These are phyloP conservation scores for Populus davidiana DNA, from an alignment of 345 rosid genomes.

Conservation along the genomic window DNA sequence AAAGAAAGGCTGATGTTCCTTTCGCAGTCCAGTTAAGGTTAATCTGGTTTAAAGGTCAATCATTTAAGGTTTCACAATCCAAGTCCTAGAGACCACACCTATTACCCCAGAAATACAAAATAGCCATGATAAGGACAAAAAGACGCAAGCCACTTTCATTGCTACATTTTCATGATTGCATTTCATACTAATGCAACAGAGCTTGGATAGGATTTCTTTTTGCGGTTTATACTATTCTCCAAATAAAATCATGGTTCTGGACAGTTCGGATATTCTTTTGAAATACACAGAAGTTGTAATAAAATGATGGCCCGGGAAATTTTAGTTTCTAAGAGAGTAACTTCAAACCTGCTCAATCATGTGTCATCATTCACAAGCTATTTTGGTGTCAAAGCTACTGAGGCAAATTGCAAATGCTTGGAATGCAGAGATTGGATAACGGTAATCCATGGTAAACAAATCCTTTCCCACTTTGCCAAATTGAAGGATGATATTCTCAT, in stretches of 20 bases:
- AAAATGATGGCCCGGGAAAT: neutral
- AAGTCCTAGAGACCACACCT: neutral
- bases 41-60: neutral
- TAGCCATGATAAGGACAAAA: neutral
- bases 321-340: neutral
- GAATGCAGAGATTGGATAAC: slow-evolving; percentile 28
- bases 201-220: neutral
- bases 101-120: neutral
- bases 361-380: slow-evolving; percentile 27
- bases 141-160: neutral
- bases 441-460: slow-evolving; percentile 32
- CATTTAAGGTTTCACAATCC: neutral
- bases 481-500: slow-evolving; percentile 30
- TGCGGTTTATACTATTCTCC: neutral
- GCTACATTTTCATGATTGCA: neutral
- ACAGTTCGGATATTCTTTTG: neutral
- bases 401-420: slow-evolving; percentile 35
- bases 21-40: neutral
- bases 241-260: neutral
- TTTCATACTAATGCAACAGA: neutral
- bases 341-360: slow-evolving; percentile 22
- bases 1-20: neutral
- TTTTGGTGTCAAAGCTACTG: slow-evolving; percentile 33
- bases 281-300: neutral
- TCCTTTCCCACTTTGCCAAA: slow-evolving; percentile 35